phyloP scores from a whole-genome alignment of 2,329 filamentous ascomycete genomes.

The Hypomyces rosellus region DNA sequence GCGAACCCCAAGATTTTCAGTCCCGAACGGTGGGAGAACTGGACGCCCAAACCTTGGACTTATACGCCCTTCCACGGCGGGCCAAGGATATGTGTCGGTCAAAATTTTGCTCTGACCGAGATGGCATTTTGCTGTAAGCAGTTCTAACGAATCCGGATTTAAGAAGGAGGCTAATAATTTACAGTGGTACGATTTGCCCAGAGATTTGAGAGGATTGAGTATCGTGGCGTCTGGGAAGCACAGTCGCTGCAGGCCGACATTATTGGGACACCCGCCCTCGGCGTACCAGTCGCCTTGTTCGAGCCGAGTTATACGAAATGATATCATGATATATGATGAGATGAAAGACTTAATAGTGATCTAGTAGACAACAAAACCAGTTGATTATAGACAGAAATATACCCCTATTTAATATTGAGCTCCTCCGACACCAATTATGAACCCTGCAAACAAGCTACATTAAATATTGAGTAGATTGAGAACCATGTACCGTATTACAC shows the following conservation, averaged over 20 bases:
- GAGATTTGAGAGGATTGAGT: conserved; percentile 50
- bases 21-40: conserved; percentile 45
- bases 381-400: no score
- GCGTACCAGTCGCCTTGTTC: conserved; percentile 32
- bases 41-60: conserved; percentile 47
- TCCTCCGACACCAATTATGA: no score
- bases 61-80: conserved; percentile 50
- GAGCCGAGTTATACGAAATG: conserved; percentile 14
- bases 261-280: conserved; percentile 34
- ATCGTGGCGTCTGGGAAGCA: conserved; percentile 36
- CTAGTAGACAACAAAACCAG: no score
- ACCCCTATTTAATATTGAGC: no score
- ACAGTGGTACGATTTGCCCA: conserved; percentile 46
- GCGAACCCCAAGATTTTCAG: conserved; percentile 35
- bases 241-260: conserved; percentile 36
- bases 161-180: background rate
- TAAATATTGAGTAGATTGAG: no score
- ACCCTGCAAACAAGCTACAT: no score
- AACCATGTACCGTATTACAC: no score
- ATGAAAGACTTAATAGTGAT: no score
- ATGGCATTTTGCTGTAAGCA: conserved; percentile 43
- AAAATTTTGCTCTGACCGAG: conserved; percentile 54
- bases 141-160: conserved; percentile 20
- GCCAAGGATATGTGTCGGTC: conserved; percentile 48
- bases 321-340: background rate